These are phyloP conservation scores for Yamadazyma sp. DNA, from an alignment of 805 yeast genomes.

Conservation along the genomic window DNA sequence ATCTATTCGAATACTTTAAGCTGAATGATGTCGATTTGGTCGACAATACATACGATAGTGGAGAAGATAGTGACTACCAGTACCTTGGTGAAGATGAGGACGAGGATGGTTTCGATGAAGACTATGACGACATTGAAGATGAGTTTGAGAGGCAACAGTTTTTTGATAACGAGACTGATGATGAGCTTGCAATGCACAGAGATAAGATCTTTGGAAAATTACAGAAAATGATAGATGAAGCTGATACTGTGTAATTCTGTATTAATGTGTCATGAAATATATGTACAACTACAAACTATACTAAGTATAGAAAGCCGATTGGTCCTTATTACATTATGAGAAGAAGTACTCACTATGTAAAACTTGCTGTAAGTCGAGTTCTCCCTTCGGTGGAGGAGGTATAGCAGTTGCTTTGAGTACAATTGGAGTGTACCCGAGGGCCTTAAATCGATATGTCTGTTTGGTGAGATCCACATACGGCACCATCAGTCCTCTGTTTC, in stretches of 20 bases:
- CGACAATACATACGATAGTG: slow-evolving; percentile 14
- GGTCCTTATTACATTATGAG: slow-evolving; percentile 20
- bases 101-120: slow-evolving; percentile 27
- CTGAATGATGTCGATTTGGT: slow-evolving; percentile 8
- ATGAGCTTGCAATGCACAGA: slow-evolving; percentile 61
- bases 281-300: background rate
- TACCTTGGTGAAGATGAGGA: slow-evolving; percentile 13
- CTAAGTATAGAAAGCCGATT: background rate
- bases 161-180: slow-evolving; percentile 56
- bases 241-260: slow-evolving; percentile 3
- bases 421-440: slow-evolving; percentile 23
- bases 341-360: slow-evolving; percentile 37
- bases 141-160: slow-evolving; percentile 48
- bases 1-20: slow-evolving; percentile 13
- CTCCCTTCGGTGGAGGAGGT: slow-evolving; percentile 31
- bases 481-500: slow-evolving; percentile 3
- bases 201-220: slow-evolving; percentile 60
- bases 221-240: slow-evolving; percentile 53
- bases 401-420: slow-evolving; percentile 31
- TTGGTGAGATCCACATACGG: slow-evolving; percentile 6
- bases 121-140: slow-evolving; percentile 31
- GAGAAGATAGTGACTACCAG: slow-evolving; percentile 14
- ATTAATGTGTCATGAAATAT: slow-evolving; percentile 1
- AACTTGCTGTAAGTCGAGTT: slow-evolving; percentile 32
- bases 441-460: background rate